phyloP scores from a whole-genome alignment of 2,329 filamentous ascomycete genomes.

The Boeremia lycopersici region DNA sequence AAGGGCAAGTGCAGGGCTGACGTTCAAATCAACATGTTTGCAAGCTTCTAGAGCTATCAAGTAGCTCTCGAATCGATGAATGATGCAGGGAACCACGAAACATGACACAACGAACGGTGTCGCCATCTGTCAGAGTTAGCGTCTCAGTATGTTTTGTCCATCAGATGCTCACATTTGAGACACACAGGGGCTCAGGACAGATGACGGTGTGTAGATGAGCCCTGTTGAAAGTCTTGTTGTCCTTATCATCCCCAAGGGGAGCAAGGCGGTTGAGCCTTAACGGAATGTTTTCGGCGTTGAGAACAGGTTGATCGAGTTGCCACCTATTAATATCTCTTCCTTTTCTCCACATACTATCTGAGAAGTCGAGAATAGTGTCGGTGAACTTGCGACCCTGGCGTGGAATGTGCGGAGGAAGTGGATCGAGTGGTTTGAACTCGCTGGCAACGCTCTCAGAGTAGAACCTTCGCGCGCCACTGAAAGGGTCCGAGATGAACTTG shows the following conservation, averaged over 20 bases:
- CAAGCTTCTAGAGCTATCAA: conserved; percentile 81
- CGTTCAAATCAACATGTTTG: conserved; percentile 64
- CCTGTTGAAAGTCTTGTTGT: conserved; percentile 56
- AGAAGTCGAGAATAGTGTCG: conserved; percentile 79
- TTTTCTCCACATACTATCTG: conserved; percentile 74
- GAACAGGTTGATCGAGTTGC: conserved; percentile 76
- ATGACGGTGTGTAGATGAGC: conserved; percentile 64
- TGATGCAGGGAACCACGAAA: conserved; percentile 80
- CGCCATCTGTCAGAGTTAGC: conserved; percentile 63
- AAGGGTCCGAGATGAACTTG: conserved; percentile 62
- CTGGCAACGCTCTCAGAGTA: conserved; percentile 55
- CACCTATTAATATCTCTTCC: conserved; percentile 57
- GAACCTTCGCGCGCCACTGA: conserved; percentile 64
- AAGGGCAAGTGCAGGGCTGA: conserved; percentile 73
- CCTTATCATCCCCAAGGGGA: conserved; percentile 54
- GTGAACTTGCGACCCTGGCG: conserved; percentile 38
- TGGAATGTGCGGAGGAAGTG: conserved; percentile 64
- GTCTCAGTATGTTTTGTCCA: not conserved
- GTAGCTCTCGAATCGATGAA: conserved; percentile 81
- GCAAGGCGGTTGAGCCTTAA: conserved; percentile 86
- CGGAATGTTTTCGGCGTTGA: conserved; percentile 74
- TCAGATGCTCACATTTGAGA: conserved; percentile 70
- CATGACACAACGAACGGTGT: conserved; percentile 72
- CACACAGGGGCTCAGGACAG: conserved; percentile 74
- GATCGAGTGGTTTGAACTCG: conserved; percentile 67